Percentiles rank a stretch among this genome's conserved stretches.
These are phyloP conservation scores for Rhizodiscina lignyota DNA, from an alignment of 495 filamentous ascomycete species.

Conservation along the genomic window DNA sequence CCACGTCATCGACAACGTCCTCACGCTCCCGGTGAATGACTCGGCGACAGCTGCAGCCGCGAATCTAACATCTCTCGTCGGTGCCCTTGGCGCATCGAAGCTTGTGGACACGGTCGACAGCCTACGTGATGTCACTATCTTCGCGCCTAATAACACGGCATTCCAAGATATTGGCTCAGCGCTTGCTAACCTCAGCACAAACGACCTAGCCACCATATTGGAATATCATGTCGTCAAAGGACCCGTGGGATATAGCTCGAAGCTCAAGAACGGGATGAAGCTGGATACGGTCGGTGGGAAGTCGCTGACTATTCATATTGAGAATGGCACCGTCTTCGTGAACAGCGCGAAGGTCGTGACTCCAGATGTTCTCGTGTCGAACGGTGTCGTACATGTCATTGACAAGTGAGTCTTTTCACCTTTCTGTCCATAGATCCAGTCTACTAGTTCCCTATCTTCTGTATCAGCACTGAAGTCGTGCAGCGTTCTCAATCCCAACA, in stretches of 20 bases:
- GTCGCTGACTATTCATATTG: conserved; percentile 33
- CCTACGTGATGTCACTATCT: conserved; percentile 40
- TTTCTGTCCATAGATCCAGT: conserved; percentile 1
- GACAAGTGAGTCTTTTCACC: conserved; percentile 25
- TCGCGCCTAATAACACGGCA: conserved; percentile 41
- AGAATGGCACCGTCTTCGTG: conserved; percentile 33
- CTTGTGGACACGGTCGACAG: conserved; percentile 26
- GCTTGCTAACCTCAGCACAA: conserved; percentile 26
- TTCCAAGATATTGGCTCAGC: conserved; percentile 43
- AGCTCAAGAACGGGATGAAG: conserved; percentile 27
- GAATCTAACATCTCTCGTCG: conserved; percentile 39
- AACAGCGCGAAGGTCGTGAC: conserved; percentile 37
- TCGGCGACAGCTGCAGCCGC: conserved; percentile 28
- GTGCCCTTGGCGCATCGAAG: conserved; percentile 32
- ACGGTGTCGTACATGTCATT: conserved; percentile 54
- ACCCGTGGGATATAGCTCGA: conserved; percentile 32
- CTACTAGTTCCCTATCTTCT: neutral
- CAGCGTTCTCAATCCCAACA: conserved; percentile 45
- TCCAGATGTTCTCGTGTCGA: conserved; percentile 41
- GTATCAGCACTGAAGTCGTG: conserved; percentile 2
- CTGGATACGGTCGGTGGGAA: conserved; percentile 27
- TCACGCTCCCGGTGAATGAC: conserved; percentile 37
- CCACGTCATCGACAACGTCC: conserved; percentile 45
- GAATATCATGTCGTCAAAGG: conserved; percentile 41
- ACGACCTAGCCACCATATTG: conserved; percentile 32